Base-by-base conservation (phyloP, 23 red algal genomes). In the Gracilaria domingensis region DNA sequence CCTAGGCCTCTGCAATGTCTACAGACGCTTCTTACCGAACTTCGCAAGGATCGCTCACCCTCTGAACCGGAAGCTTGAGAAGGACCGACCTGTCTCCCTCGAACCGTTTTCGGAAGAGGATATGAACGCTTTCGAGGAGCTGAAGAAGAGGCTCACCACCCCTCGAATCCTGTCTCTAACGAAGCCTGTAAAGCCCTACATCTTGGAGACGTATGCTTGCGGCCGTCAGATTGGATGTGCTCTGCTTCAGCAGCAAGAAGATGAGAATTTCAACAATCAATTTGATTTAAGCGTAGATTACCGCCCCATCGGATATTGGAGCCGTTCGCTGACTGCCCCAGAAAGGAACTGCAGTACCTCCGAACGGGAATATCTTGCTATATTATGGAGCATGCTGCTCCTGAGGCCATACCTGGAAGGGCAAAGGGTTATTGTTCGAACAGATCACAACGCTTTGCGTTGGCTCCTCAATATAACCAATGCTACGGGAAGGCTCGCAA, bases 321-420 rank as follows among this genome's bases (percentile, higher is more conserved):
- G 57, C 30, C 88, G 77, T 29, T 48, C 64, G 4, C 48, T 91
- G 8, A 24, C 8, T 9, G 59, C 75, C 8, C 4, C 88, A 32
- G 44, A 82, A 82, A 35, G 55, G 62, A 36, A 75, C 9, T 91
- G 83, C 69, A 42, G 36, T 16, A 49, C 75, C 7, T 61, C 60
- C 58, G 73, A 90, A 79, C 70, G 64, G 72, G 73, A 90, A 67
- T 79, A 30, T 26, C 47, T 80, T 53, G 66, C 86, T 17, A 73
- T 79, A 12, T 1, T 90, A 13, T 90, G 86, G 75, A 26, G 48
- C 24, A 71, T 90, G 3, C 42, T 80, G 54, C 71, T 29, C 57
- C 20, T 90, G 7, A 53, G 48, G 13, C 86, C 86, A 14, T 90
- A 90, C 57, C 73, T 90, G 20, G 88, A 92, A 92, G 40, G 50